These are phyloP conservation scores for Metschnikowia sp. DNA, from an alignment of 805 yeast species.

Conservation along the genomic window DNA sequence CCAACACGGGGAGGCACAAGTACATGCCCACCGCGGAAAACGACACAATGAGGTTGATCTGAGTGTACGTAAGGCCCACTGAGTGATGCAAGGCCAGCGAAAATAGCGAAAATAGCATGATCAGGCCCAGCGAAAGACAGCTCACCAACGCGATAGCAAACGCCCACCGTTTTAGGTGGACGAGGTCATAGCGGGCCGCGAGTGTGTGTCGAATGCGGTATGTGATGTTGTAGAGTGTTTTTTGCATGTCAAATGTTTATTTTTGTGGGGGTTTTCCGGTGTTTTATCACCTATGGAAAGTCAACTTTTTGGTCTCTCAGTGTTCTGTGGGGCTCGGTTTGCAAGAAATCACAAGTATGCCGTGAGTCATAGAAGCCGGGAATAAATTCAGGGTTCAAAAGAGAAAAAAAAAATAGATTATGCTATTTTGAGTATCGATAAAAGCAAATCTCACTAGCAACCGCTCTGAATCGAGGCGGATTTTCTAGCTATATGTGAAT, in stretches of 20 bases:
- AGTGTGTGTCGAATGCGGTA: constrained; percentile 46
- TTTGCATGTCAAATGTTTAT: background rate
- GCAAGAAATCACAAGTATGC: no score
- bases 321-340: no score
- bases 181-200: constrained; percentile 38
- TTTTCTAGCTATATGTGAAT: no score
- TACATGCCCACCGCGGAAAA: constrained; percentile 79
- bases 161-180: constrained; percentile 45
- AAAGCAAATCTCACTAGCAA: no score
- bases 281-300: no score
- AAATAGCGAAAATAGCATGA: constrained; percentile 76
- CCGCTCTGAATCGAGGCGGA: no score
- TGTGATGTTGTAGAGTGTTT: constrained; percentile 24
- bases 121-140: constrained; percentile 79
- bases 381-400: no score
- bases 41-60: constrained; percentile 69
- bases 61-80: constrained; percentile 61
- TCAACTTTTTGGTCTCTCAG: no score
- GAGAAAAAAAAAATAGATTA: no score
- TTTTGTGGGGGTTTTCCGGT: no score
- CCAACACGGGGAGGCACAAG: constrained; percentile 75
- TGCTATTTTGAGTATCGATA: no score
- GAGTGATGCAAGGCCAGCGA: constrained; percentile 61
- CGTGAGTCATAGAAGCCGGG: no score
- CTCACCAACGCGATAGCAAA: constrained; percentile 56